Percentiles rank a stretch among this genome's conserved stretches.
phyloP scores from a whole-genome alignment of 345 rosid species.

The Alliaria petiolata region DNA sequence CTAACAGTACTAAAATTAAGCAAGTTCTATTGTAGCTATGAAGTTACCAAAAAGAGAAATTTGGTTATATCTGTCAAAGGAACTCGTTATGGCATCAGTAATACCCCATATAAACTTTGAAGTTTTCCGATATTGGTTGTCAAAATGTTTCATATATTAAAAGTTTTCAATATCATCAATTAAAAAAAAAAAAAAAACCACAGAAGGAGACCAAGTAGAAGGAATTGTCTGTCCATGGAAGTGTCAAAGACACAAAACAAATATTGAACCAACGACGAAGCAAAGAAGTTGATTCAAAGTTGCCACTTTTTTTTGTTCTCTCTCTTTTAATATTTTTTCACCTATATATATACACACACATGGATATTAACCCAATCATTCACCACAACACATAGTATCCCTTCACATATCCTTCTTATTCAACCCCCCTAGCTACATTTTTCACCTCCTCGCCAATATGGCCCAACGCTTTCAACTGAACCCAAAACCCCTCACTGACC shows the following conservation, averaged over 20 bases:
- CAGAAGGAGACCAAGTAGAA: neutral
- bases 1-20: neutral
- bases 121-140: too few species aligned
- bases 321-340: neutral
- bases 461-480: slow-evolving; percentile 37
- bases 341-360: neutral
- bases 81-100: too few species aligned
- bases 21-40: too few species aligned
- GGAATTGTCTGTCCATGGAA: neutral
- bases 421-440: neutral
- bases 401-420: neutral
- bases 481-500: slow-evolving; percentile 19
- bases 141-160: too few species aligned
- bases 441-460: slow-evolving; percentile 13
- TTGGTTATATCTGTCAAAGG: too few species aligned
- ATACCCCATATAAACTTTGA: too few species aligned
- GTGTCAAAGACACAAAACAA: slow-evolving; percentile 26
- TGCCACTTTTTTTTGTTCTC: neutral
- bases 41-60: too few species aligned
- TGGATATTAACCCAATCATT: neutral
- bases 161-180: too few species aligned
- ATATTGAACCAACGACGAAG: slow-evolving; percentile 49
- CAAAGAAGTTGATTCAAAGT: slow-evolving; percentile 69
- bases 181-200: too few species aligned
- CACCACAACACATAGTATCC: slow-evolving; percentile 10